Evolutionary conservation across 2,329 filamentous ascomycete species (phyloP), one percentile per base, ranked within the genome.

Genomic region (Pseudogymnoascus sp.): DNA sequence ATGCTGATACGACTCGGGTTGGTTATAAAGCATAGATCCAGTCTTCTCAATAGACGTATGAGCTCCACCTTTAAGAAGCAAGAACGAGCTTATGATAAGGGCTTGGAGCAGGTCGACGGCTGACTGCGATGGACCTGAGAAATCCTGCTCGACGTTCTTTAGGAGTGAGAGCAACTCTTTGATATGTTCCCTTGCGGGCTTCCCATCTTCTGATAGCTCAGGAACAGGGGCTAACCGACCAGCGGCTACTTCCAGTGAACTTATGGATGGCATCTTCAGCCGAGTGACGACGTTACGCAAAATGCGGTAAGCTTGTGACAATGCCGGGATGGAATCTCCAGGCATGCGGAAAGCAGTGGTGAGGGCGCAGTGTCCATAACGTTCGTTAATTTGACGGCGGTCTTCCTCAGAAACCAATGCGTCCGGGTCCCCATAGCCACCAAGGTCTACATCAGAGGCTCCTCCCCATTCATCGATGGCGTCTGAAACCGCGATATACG

Each of bases 401-500:
- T 84, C 78, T 2, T 82, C 77, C 57, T 89, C 85, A 57, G 81
- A 79, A 57, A 90, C 71, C 74, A 83, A 84, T 57, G 79, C 72
- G 2, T 76, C 77, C 6, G 73, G 71, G 63, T 77, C 73, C 39
- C 80, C 79, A 65, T 80, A 83, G 11, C 81, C 82, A 3, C 86
- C 87, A 4, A 90, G 71, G 65, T 92, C 86, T 54, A 87, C 79
- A 68, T 92, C 89, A 6, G 77, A 77, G 0, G 88, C 87, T 0
- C 89, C 89, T 67, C 87, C 84, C 89, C 89, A 93, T 65, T 88
- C 82, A 63, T 86, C 81, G 35, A 92, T 76, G 6, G 82, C 85
- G 57, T 79, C 78, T 33, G 86, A 77, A n/a, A 84, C 81, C n/a
- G 85, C 76, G 25, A 73, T 75, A 79, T 90, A 88, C 14, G 84